phyloP scores from a whole-genome alignment of 352 stramenopile genomes.

The Thraustotheca clavata region DNA sequence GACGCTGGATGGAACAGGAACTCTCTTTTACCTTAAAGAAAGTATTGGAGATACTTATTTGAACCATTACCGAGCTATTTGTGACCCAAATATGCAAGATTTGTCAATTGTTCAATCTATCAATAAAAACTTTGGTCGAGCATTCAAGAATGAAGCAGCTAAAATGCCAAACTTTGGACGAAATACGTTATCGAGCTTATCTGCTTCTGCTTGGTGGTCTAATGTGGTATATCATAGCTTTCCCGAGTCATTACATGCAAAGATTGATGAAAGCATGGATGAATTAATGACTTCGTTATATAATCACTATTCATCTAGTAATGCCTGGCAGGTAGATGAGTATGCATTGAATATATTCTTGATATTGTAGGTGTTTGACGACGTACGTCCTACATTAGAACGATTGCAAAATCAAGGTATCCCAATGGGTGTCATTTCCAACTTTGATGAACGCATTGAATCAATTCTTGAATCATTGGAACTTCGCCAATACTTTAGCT shows the following conservation, averaged over 20 bases:
- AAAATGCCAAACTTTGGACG: slow-evolving; percentile 45
- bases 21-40: slow-evolving; percentile 44
- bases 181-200: slow-evolving; percentile 1
- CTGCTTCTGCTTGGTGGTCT: slow-evolving; percentile 46
- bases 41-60: slow-evolving; percentile 42
- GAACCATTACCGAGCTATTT: slow-evolving; percentile 30
- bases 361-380: slow-evolving; percentile 35
- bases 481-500: slow-evolving; percentile 40
- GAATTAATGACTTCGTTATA: slow-evolving; percentile 44
- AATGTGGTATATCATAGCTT: slow-evolving; percentile 43
- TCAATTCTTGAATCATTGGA: slow-evolving; percentile 33
- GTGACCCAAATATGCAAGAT: not conserved
- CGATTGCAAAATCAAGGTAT: slow-evolving; percentile 24
- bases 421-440: slow-evolving; percentile 55
- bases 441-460: slow-evolving; percentile 68
- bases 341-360: not conserved
- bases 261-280: not conserved
- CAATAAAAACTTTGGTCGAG: slow-evolving; percentile 30
- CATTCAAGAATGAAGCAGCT: slow-evolving; percentile 30
- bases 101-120: slow-evolving; percentile 4
- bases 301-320: slow-evolving; percentile 34
- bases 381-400: slow-evolving; percentile 37
- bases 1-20: slow-evolving; percentile 70
- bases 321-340: slow-evolving; percentile 33
- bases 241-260: slow-evolving; percentile 24